Percentiles rank a stretch among this genome's conserved stretches.
Conservation (phyloP, 192 early-diverging fungal species). For the Gryganskiella cystojenkinii region DNA sequence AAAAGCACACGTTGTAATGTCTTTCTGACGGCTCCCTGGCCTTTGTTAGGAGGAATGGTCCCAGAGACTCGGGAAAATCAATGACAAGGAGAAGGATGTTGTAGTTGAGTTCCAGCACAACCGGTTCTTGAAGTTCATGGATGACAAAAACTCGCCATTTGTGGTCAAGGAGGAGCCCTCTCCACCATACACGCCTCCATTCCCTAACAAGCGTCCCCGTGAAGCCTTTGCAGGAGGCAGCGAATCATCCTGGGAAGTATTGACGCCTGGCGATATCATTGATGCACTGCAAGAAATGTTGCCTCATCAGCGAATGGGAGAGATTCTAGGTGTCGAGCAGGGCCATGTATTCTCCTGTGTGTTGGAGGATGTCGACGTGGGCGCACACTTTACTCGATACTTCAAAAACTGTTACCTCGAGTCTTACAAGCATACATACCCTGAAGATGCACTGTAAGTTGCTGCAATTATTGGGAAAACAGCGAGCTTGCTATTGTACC, state of each 20-base stretch:
- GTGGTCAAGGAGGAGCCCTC: conserved; percentile 29
- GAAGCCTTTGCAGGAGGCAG: conserved; percentile 35
- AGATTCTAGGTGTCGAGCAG: conserved; percentile 24
- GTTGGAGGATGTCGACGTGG: conserved; percentile 31
- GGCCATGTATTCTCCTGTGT: conserved; percentile 32
- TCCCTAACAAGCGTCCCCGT: conserved; percentile 29
- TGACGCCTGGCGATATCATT: conserved; percentile 34
- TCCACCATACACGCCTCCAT: conserved; percentile 35
- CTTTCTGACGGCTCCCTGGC: conserved; percentile 12
- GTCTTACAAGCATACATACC: conserved; percentile 34
- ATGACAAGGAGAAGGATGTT: conserved; percentile 29
- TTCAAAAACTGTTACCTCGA: conserved; percentile 32
- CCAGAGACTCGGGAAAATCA: conserved; percentile 22
- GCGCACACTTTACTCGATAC: conserved; percentile 31
- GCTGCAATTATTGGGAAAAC: conserved; percentile 19
- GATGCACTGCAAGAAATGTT: conserved; percentile 37
- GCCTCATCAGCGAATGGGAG: conserved; percentile 31
- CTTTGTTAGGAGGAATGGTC: conserved; percentile 30
- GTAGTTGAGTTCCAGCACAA: conserved; percentile 34
- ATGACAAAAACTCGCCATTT: conserved; percentile 33
- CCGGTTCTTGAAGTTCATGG: conserved; percentile 24
- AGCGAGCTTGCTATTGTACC: conserved; percentile 16
- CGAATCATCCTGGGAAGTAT: conserved; percentile 42
- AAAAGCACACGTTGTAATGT: conserved; percentile 14
- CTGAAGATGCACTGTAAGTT: conserved; percentile 49